Evolutionary conservation across 345 rosid genomes (phyloP).

Genomic region (Boechera retrofracta): DNA sequence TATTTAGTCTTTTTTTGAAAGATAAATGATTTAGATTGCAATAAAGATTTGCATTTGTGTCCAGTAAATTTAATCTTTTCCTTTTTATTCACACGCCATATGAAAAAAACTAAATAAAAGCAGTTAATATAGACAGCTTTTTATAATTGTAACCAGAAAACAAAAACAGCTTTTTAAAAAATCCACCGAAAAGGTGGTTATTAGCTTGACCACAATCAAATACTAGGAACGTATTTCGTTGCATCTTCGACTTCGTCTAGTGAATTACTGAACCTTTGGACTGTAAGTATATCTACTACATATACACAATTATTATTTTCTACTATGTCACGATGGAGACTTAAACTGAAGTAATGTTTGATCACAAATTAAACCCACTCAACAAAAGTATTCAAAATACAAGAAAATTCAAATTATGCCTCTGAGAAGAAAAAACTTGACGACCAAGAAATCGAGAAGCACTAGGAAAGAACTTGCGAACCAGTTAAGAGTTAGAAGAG

Average conservation of each 20-base stretch:
- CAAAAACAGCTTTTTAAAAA: slow-evolving; percentile 6
- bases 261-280: slow-evolving; percentile 1
- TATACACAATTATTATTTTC: neutral
- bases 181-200: slow-evolving; percentile 1
- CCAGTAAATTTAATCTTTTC: slow-evolving; percentile 13
- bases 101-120: slow-evolving; percentile 15
- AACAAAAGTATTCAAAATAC: neutral
- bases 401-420: too few species aligned
- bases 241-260: slow-evolving; percentile 7
- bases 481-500: too few species aligned
- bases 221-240: slow-evolving; percentile 20
- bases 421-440: too few species aligned
- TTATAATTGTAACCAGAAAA: slow-evolving; percentile 1
- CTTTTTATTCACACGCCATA: slow-evolving; percentile 38
- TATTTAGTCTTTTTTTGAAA: slow-evolving; percentile 15
- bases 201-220: slow-evolving; percentile 19
- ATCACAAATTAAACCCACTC: slow-evolving; percentile 1
- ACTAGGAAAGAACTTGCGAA: too few species aligned
- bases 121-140: slow-evolving; percentile 28
- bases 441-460: too few species aligned
- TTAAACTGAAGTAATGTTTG: slow-evolving; percentile 4
- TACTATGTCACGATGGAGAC: neutral
- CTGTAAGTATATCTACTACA: neutral
- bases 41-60: slow-evolving; percentile 28
- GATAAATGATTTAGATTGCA: slow-evolving; percentile 19